Evolutionary conservation across 768 basidiomycete genomes (phyloP).

Genomic region (Kwoniella shandongensis): DNA sequence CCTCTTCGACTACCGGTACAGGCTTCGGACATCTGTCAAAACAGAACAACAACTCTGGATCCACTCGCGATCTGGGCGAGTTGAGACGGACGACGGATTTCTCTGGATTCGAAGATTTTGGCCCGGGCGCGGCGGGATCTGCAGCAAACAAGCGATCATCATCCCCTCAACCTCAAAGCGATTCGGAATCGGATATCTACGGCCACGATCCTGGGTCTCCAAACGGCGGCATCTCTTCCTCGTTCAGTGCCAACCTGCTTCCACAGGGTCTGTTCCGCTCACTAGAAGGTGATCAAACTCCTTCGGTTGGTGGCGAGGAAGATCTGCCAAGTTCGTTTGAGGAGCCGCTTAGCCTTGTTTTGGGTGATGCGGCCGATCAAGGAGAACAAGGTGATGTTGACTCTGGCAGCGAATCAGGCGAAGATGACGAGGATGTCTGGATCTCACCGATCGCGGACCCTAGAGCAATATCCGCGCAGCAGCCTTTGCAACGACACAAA

Average conservation of each 20-base stretch:
- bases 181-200: slow-evolving; percentile 43
- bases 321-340: slow-evolving; percentile 10
- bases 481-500: slow-evolving; percentile 2
- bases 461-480: no score
- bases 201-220: slow-evolving; percentile 53
- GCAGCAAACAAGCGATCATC: not conserved
- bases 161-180: slow-evolving; percentile 26
- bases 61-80: slow-evolving; percentile 16
- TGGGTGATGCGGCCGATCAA: not conserved
- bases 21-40: slow-evolving; percentile 30
- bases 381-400: slow-evolving; percentile 8
- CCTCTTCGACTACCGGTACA: slow-evolving; percentile 13
- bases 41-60: slow-evolving; percentile 16
- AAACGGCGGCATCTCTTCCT: slow-evolving; percentile 51
- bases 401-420: slow-evolving; percentile 27
- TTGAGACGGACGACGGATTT: slow-evolving; percentile 36
- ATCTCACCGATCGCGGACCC: slow-evolving; percentile 26
- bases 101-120: slow-evolving; percentile 53
- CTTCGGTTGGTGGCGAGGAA: slow-evolving; percentile 26
- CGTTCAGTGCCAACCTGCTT: slow-evolving; percentile 52
- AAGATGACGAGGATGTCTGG: slow-evolving; percentile 26
- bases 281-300: slow-evolving; percentile 50
- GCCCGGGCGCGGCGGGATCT: slow-evolving; percentile 35
- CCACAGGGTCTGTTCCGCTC: slow-evolving; percentile 53
- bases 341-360: slow-evolving; percentile 12